Base-by-base conservation (phyloP, 208 protist genomes). In the Endotrypanum monterogeii region DNA sequence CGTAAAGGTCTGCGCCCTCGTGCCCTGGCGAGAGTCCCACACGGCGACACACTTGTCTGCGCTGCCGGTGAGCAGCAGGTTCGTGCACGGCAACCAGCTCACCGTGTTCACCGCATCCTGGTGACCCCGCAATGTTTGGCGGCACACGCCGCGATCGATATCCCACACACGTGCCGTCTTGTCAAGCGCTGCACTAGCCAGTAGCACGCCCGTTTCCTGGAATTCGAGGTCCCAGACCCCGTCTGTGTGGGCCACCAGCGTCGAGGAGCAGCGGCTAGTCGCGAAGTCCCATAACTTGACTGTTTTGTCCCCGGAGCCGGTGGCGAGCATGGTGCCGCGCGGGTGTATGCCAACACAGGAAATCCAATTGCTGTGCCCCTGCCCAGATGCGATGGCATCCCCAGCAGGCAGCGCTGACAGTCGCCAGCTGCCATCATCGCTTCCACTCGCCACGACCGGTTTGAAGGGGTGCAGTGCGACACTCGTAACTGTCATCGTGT, bases 261-360 rank as follows among this genome's bases (percentile, higher is more conserved):
- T 99, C 18, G 80, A 57, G 54, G 71, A 67, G 80, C 97, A 99
- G 51, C 82, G 83, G 61, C 89, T 92, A 71, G 69, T 96, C 44
- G 86, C 86, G 66, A 99, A 98, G 83, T 99, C 97, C 98, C 98
- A 99, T 32, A 99, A 67, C 85, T 98, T 98, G 52, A 99, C 91
- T 4, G 97, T 98, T 75, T 97, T 93, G 76, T 99, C 98, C 14
- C 97, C 98, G n/a, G 95, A 98, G 20, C 82, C 87, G 14, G 98
- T 99, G 4, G 95, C 98, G 12, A 98, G 82, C 84, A 98, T 96
- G n/a, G 95, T 96, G 57, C 98, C 97, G 56, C 82, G 81, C 1
- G 96, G 94, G 78, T 97, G 89, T 80, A 98, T 94, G n/a, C 82
- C 89, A 35, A 96, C 77, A 68, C 84, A 76, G 30, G 90, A 82